Conservation (phyloP, 2,329 filamentous ascomycete species). For the Cladophialophora chaetospira region DNA sequence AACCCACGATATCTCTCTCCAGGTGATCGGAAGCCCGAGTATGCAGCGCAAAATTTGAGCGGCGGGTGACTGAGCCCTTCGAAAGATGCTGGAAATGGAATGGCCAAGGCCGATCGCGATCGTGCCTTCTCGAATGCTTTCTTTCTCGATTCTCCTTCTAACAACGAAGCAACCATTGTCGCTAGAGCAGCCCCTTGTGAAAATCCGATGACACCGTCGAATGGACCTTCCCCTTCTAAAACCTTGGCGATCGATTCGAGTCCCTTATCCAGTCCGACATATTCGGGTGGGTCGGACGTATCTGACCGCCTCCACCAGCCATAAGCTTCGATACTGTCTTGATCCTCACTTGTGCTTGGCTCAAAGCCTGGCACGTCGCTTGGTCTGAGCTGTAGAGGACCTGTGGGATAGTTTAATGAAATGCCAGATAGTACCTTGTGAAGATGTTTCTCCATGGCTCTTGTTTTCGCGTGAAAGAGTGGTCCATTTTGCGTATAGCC, state of each 20-base stretch:
- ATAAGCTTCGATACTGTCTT: slow-evolving; percentile 66
- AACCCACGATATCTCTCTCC: slow-evolving; percentile 65
- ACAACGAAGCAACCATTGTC: slow-evolving; percentile 68
- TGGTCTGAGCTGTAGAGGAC: slow-evolving; percentile 62
- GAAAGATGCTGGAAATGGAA: slow-evolving; percentile 57
- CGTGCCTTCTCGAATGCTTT: slow-evolving; percentile 40
- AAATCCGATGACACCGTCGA: slow-evolving; percentile 81
- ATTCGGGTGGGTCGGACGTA: slow-evolving; percentile 64
- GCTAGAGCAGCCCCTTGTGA: slow-evolving; percentile 76
- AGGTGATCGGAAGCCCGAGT: slow-evolving; percentile 73
- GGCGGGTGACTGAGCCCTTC: slow-evolving; percentile 52
- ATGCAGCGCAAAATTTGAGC: slow-evolving; percentile 71
- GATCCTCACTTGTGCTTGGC: slow-evolving; percentile 46
- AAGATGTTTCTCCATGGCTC: slow-evolving; percentile 79
- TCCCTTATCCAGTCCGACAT: slow-evolving; percentile 70
- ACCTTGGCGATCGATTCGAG: slow-evolving; percentile 63
- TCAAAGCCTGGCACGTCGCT: slow-evolving; percentile 71
- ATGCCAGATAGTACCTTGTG: slow-evolving; percentile 69
- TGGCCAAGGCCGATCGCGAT: slow-evolving; percentile 34
- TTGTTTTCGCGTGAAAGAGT: slow-evolving; percentile 84
- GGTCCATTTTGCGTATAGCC: slow-evolving; percentile 89
- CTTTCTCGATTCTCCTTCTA: slow-evolving; percentile 59
- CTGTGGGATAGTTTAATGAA: slow-evolving; percentile 69
- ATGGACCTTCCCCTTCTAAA: slow-evolving; percentile 64
- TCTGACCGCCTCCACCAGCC: slow-evolving; percentile 75